These are phyloP conservation scores for Fusarium mundagurra DNA, from an alignment of 2,329 filamentous ascomycete genomes.

Conservation along the genomic window DNA sequence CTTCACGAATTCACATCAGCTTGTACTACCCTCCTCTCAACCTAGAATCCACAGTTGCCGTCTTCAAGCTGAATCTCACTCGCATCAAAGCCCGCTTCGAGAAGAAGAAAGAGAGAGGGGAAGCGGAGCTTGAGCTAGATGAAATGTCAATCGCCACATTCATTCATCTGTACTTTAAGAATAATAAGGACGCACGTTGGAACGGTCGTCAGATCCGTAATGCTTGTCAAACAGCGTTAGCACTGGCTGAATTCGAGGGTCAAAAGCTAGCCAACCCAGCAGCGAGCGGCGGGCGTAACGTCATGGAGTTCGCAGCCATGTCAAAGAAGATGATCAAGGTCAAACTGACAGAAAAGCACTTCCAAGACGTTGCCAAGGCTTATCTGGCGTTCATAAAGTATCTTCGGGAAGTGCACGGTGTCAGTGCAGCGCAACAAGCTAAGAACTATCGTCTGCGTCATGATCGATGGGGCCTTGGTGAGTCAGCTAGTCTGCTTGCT, in stretches of 20 bases:
- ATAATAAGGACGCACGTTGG: neutral
- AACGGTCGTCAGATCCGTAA: neutral
- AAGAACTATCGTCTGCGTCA: neutral
- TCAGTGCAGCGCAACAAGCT: neutral
- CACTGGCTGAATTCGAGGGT: neutral
- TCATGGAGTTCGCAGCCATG: neutral
- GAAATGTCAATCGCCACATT: neutral
- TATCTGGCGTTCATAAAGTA: neutral
- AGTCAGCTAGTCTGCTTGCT: neutral
- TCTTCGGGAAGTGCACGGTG: neutral
- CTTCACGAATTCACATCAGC: neutral
- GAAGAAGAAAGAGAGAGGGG: neutral
- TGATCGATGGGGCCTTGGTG: neutral
- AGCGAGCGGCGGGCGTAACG: fast-evolving
- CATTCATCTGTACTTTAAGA: neutral
- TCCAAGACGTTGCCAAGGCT: neutral
- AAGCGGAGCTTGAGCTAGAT: neutral
- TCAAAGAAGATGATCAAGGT: neutral
- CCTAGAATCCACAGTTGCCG: fast-evolving
- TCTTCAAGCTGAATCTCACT: neutral
- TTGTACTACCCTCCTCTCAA: neutral
- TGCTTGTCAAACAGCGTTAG: fast-evolving
- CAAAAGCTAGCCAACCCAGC: neutral
- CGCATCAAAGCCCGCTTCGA: neutral
- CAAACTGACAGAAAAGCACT: neutral